These are phyloP conservation scores for Alternaria solani DNA, from an alignment of 2,329 filamentous ascomycete genomes.

Conservation along the genomic window DNA sequence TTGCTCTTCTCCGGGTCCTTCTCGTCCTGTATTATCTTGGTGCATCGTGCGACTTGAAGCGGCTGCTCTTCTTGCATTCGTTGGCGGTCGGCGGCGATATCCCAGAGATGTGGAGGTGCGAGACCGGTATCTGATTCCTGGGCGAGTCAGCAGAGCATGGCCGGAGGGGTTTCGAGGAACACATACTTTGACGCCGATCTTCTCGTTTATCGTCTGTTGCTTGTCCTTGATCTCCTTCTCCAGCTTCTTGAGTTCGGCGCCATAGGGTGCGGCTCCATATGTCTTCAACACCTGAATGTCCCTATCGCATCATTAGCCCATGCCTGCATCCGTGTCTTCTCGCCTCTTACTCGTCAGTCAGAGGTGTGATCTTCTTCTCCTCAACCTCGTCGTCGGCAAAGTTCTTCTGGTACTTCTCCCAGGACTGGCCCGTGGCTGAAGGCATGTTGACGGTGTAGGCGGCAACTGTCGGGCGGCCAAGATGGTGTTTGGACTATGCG, in stretches of 20 bases:
- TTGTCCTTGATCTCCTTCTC: slow-evolving; percentile 99
- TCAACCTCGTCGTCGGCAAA: slow-evolving; percentile 96
- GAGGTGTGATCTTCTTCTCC: slow-evolving; percentile 99
- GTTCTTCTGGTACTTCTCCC: slow-evolving; percentile 99
- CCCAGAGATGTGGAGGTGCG: slow-evolving; percentile 97
- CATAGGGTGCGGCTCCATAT: slow-evolving; percentile 96
- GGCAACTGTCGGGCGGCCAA: slow-evolving; percentile 15
- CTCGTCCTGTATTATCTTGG: slow-evolving; percentile 98
- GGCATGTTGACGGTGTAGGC: slow-evolving; percentile 68
- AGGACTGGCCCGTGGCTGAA: slow-evolving; percentile 90
- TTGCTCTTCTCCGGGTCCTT: slow-evolving; percentile 98
- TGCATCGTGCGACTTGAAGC: slow-evolving; percentile 95
- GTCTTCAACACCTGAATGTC: slow-evolving; percentile 99
- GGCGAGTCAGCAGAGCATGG: slow-evolving; percentile 17
- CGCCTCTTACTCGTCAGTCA: slow-evolving; percentile 86
- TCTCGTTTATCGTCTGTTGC: slow-evolving; percentile 97
- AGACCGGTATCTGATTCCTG: slow-evolving; percentile 98
- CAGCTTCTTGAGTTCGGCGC: slow-evolving; percentile 91
- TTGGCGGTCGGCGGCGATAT: slow-evolving; percentile 96
- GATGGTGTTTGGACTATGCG: slow-evolving; percentile 9
- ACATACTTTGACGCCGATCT: slow-evolving; percentile 71
- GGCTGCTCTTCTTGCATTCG: slow-evolving; percentile 99
- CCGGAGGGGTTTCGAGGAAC: neutral
- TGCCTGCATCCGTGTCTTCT: neutral
- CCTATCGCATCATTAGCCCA: slow-evolving; percentile 61